Percentiles rank a stretch among this genome's conserved stretches.
Evolutionary conservation across 73 alveolate species (phyloP).

Genomic region (Stentor roeselii): DNA sequence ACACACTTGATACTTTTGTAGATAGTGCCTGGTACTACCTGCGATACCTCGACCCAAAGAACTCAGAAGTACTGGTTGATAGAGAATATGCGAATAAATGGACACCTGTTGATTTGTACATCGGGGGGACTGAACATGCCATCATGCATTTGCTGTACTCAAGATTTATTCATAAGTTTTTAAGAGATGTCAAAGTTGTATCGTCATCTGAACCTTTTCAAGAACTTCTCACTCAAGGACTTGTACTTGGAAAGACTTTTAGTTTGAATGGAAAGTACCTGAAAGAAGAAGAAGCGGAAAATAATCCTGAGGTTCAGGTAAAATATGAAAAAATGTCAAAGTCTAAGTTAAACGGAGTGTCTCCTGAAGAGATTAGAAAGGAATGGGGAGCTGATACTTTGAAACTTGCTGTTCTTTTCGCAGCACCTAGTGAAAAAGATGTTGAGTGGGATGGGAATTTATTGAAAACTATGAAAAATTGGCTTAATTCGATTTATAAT

Average conservation of each 20-base stretch:
- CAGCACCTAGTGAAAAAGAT: slow-evolving; percentile 62
- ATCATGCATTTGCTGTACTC: slow-evolving; percentile 70
- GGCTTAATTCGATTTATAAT: slow-evolving; percentile 1
- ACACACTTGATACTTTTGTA: slow-evolving; percentile 70
- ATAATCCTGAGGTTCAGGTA: slow-evolving; percentile 27
- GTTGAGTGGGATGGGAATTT: slow-evolving; percentile 54
- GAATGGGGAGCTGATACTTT: slow-evolving; percentile 59
- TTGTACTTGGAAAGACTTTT: slow-evolving; percentile 60
- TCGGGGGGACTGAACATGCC: slow-evolving; percentile 81
- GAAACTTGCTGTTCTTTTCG: slow-evolving; percentile 46
- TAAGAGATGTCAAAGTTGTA: slow-evolving; percentile 22
- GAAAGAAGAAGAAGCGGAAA: slow-evolving; percentile 35
- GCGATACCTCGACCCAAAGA: slow-evolving; percentile 47
- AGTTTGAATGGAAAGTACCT: slow-evolving; percentile 45
- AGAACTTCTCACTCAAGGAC: slow-evolving; percentile 56
- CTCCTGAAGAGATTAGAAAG: slow-evolving; percentile 34
- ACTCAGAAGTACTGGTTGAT: slow-evolving; percentile 30
- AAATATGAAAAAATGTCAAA: slow-evolving; percentile 63
- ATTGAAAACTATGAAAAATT: slow-evolving; percentile 32
- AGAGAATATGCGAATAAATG: slow-evolving; percentile 36
- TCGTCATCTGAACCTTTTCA: slow-evolving; percentile 53
- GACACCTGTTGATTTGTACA: slow-evolving; percentile 72
- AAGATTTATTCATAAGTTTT: slow-evolving; percentile 64
- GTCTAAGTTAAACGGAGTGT: slow-evolving; percentile 58
- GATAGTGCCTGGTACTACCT: slow-evolving; percentile 72